These are phyloP conservation scores for Prorocentrum cordatum DNA, from an alignment of 169 alveolate species.

Conservation along the genomic window DNA sequence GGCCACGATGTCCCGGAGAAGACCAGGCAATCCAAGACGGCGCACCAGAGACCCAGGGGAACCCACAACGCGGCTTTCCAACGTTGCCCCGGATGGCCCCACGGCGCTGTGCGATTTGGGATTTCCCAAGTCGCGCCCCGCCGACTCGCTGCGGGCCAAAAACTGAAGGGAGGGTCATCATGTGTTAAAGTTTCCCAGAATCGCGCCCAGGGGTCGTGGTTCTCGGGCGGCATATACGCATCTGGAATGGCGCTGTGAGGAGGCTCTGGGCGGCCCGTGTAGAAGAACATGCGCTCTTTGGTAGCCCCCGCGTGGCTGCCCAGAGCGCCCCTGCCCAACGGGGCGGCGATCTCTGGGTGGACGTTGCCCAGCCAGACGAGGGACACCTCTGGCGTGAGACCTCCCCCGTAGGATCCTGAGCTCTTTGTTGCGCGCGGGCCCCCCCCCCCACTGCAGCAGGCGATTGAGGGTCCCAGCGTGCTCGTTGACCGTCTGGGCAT, in stretches of 20 bases:
- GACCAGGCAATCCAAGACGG: no score
- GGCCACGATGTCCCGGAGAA: no score
- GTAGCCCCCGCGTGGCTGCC: conserved; percentile 1
- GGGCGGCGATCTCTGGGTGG: background rate
- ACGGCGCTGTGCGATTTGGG: no score
- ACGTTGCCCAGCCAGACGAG: background rate
- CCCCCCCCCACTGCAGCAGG: background rate
- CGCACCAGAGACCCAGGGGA: no score
- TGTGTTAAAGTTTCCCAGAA: no score
- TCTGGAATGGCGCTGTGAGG: background rate
- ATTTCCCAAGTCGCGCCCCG: no score
- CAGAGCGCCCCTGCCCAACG: background rate
- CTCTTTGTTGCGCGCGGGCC: background rate
- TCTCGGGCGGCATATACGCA: background rate
- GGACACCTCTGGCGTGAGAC: background rate
- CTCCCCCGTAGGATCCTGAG: background rate
- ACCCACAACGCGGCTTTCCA: no score
- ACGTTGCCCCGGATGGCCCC: no score
- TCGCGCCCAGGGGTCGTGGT: background rate
- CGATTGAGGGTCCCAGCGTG: background rate
- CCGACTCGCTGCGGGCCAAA: no score
- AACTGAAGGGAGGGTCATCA: no score
- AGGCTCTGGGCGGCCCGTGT: background rate
- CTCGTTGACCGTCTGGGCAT: background rate
- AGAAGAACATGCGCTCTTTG: background rate